These are phyloP conservation scores for Senecio squalidus DNA, from an alignment of 140 eudicot species.

Conservation along the genomic window DNA sequence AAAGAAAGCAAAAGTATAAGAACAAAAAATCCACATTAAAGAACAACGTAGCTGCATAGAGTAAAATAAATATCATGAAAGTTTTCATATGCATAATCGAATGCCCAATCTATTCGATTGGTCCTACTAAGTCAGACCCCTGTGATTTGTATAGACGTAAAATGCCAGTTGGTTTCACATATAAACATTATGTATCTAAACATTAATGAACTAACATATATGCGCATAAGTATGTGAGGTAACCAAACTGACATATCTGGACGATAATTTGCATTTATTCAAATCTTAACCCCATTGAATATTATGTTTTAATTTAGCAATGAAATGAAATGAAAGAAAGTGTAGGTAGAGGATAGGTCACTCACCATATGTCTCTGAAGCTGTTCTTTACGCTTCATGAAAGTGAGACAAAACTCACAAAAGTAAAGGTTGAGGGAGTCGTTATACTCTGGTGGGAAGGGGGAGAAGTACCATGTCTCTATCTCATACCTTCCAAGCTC, in stretches of 20 bases:
- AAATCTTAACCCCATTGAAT: no score
- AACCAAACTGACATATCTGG: no score
- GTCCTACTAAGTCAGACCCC: neutral
- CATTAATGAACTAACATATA: neutral
- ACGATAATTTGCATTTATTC: no score
- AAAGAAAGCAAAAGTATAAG: neutral
- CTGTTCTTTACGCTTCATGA: constrained; percentile 95
- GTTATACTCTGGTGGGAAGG: constrained; percentile 96
- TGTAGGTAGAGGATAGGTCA: no score
- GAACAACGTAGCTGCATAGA: neutral
- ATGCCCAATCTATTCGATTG: neutral
- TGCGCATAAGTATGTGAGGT: no score
- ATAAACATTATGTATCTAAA: no score
- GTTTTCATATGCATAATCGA: neutral
- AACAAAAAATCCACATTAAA: neutral
- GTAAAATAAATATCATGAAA: neutral
- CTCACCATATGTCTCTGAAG: constrained; percentile 97
- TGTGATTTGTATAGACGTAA: neutral
- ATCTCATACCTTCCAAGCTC: constrained; percentile 95
- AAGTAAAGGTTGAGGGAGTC: constrained; percentile 84
- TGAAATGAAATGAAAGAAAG: neutral
- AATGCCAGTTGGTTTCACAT: neutral
- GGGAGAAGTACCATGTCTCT: constrained; percentile 99
- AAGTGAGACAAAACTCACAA: constrained; percentile 96
- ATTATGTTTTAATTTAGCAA: no score